These are phyloP conservation scores for Amanita thiersii DNA, from an alignment of 768 basidiomycete species.

Conservation along the genomic window DNA sequence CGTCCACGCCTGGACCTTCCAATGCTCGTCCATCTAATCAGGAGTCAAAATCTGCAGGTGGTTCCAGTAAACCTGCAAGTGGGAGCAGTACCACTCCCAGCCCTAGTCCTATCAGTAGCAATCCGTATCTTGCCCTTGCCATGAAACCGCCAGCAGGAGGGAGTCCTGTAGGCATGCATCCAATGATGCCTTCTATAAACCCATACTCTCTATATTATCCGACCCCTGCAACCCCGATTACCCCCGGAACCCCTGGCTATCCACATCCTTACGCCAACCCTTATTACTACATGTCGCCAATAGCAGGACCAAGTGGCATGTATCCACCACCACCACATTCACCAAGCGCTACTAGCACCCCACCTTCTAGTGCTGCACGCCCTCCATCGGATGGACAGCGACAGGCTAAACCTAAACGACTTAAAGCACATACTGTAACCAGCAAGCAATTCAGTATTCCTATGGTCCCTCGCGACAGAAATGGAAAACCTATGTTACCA, in stretches of 20 bases:
- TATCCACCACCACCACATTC: conserved; percentile 25
- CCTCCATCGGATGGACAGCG: conserved; percentile 29
- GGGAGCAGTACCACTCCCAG: conserved; percentile 11
- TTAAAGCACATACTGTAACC: conserved; percentile 76
- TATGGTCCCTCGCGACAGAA: conserved; percentile 67
- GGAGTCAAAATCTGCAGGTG: conserved; percentile 1
- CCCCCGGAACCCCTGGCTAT: conserved; percentile 26
- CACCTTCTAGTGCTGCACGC: conserved; percentile 17
- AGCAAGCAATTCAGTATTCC: conserved; percentile 74
- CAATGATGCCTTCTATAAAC: conserved; percentile 21
- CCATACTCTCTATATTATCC: conserved; percentile 37
- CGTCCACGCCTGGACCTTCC: conserved; percentile 4
- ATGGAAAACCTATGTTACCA: conserved; percentile 64
- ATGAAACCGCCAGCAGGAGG: conserved; percentile 5
- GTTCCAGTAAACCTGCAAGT: neutral
- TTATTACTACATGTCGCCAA: conserved; percentile 35
- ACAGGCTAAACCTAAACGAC: conserved; percentile 62
- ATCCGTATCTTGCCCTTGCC: conserved; percentile 24
- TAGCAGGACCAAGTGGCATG: conserved; percentile 27
- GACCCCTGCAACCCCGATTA: conserved; percentile 26
- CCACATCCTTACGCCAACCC: conserved; percentile 31
- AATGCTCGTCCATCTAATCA: conserved; percentile 6
- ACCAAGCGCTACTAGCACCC: conserved; percentile 12
- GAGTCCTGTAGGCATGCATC: conserved; percentile 14
- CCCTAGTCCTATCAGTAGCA: conserved; percentile 19